Percentiles rank a stretch among this genome's conserved stretches.
phyloP scores from a whole-genome alignment of 345 rosid genomes.

The Populus simonii region DNA sequence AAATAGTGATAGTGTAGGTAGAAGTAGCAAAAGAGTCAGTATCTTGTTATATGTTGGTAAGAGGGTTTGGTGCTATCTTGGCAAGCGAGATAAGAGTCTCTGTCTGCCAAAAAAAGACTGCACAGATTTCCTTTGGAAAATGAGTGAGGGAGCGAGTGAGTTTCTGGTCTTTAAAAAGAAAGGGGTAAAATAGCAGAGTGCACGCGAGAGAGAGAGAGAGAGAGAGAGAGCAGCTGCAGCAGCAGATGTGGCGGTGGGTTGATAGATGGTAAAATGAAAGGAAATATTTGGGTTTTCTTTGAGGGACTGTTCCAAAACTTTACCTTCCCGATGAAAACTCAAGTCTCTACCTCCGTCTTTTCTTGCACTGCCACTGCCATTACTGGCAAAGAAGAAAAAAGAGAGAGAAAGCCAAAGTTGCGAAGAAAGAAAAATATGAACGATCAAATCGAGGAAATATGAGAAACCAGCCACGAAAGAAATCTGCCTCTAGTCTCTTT shows the following conservation, averaged over 20 bases:
- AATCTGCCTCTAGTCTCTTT: not conserved
- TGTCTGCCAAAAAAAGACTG: slow-evolving; percentile 31
- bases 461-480: not conserved
- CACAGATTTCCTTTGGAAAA: slow-evolving; percentile 38
- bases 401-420: slow-evolving; percentile 15
- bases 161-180: not conserved
- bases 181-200: slow-evolving; percentile 19
- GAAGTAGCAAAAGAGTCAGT: slow-evolving; percentile 22
- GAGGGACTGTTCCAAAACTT: slow-evolving; percentile 30
- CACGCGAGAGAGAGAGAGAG: slow-evolving; percentile 22
- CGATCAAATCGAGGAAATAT: slow-evolving; percentile 59
- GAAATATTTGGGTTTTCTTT: not conserved
- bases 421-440: slow-evolving; percentile 30
- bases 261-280: not conserved
- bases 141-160: not conserved
- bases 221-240: not conserved
- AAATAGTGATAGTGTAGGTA: slow-evolving; percentile 41
- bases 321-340: slow-evolving; percentile 83
- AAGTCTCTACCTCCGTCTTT: slow-evolving; percentile 34
- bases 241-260: not conserved
- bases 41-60: not conserved
- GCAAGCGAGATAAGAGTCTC: not conserved
- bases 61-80: slow-evolving; percentile 25
- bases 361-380: slow-evolving; percentile 66
- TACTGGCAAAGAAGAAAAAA: slow-evolving; percentile 44